These are phyloP conservation scores for Elsinoe fawcettii DNA, from an alignment of 2,329 filamentous ascomycete species.

Conservation along the genomic window DNA sequence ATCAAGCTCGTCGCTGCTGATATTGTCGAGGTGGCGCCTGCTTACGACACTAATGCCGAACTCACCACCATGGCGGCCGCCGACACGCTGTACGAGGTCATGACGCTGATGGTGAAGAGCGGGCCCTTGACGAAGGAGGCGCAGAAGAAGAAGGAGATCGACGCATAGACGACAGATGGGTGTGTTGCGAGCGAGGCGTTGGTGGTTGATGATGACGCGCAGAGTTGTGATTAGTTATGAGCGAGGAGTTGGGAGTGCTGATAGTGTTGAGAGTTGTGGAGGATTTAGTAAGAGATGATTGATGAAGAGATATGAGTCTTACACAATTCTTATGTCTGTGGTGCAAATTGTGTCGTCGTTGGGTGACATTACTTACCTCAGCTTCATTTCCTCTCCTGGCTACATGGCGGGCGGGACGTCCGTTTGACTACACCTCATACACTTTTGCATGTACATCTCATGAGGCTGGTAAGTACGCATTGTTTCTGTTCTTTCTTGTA, in stretches of 20 bases:
- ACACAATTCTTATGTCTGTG: background rate
- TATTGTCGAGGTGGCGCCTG: slow-evolving; percentile 66
- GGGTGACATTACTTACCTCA: background rate
- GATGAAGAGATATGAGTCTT: background rate
- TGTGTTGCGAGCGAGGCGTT: slow-evolving; percentile 1
- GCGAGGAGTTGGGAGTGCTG: slow-evolving; percentile 9
- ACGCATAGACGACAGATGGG: slow-evolving; percentile 7
- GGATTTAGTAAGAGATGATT: background rate
- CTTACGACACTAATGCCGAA: slow-evolving; percentile 66
- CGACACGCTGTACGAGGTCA: slow-evolving; percentile 67
- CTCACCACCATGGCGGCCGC: slow-evolving; percentile 63
- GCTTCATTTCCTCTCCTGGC: background rate
- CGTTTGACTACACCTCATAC: too few species aligned
- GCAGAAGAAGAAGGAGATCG: slow-evolving; percentile 8
- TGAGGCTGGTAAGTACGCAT: too few species aligned
- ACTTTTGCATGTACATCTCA: too few species aligned
- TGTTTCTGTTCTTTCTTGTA: too few species aligned
- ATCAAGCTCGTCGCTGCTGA: slow-evolving; percentile 64
- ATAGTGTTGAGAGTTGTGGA: background rate
- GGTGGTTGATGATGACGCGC: background rate
- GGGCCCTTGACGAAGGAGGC: slow-evolving; percentile 49
- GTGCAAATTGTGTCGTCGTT: background rate
- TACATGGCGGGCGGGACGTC: too few species aligned
- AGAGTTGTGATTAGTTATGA: background rate
- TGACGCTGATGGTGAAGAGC: slow-evolving; percentile 75